phyloP scores from a whole-genome alignment of 108 stramenopile genomes.

The Cyclotella cryptica region DNA sequence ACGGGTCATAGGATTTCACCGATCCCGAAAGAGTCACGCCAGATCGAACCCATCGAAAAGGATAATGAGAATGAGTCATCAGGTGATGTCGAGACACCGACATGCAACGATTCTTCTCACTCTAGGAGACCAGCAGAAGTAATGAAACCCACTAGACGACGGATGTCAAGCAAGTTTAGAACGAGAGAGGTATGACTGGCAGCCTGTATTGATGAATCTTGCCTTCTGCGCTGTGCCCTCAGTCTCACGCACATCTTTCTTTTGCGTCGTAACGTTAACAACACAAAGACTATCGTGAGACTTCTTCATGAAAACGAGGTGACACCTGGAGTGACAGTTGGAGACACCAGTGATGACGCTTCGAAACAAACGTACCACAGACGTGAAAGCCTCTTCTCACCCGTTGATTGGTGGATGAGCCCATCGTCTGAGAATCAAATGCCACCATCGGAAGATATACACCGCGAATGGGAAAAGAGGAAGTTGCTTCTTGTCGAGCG shows the following conservation, averaged over 20 bases:
- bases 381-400: not conserved
- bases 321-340: too few species aligned
- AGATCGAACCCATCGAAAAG: not conserved
- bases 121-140: too few species aligned
- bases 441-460: not conserved
- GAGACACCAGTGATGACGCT: too few species aligned
- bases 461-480: constrained; percentile 7
- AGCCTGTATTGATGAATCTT: not conserved
- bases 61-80: not conserved
- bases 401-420: constrained; percentile 22
- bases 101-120: too few species aligned
- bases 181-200: not conserved
- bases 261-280: not conserved
- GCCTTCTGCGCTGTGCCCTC: not conserved
- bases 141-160: not conserved
- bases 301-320: constrained; percentile 2
- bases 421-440: not conserved
- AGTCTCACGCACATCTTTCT: not conserved
- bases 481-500: not conserved
- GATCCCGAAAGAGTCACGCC: not conserved
- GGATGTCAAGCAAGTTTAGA: not conserved
- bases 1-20: not conserved
- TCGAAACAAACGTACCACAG: not conserved
- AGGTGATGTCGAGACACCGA: not conserved
- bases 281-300: constrained; percentile 8